Base-by-base conservation (phyloP, 768 basidiomycete species). In the Xerocomus spinulosus region DNA sequence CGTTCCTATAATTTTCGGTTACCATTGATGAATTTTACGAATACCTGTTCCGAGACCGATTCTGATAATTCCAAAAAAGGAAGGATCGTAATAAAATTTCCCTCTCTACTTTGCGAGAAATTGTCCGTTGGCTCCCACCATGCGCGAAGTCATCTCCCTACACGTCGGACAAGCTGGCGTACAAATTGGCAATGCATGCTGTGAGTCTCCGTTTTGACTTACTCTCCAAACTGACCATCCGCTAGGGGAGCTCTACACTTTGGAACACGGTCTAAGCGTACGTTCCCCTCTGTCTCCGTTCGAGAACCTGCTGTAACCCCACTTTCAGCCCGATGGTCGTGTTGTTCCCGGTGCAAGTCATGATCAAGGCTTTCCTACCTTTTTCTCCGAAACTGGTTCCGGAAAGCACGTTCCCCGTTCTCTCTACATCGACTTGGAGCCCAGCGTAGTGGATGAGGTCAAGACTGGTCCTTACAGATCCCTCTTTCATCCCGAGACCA, bases 91-190 rank as follows among this genome's bases (percentile, higher is more conserved):
- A 57, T 38, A 60, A 65, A 55, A 38, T 66, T 66, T 59, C 48
- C 43, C 53, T 48, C n/a, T n/a, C n/a, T n/a, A n/a, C n/a, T n/a
- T n/a, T n/a, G n/a, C n/a, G n/a, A n/a, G n/a, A n/a, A n/a, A n/a
- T n/a, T n/a, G n/a, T n/a, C n/a, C 23, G 26, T 40, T 49, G 43
- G 55, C 32, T 50, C 42, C 45, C 25, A 66, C 42, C 68, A 89
- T 90, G 87, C 85, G 87, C 71, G 87, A 90, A 84, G 92, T 96
- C 66, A 94, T 96, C 72, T 94, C 91, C 66, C 73, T 96, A 57
- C 92, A 96, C 66, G 91, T 96, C 62, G 94, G 94, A 56, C 95
- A 99, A 77, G 95, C 95, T 68, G 92, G 92, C 77, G 83, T 91
- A 50, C 87, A 91, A 69, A 90, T 90, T 55, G 87, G 87, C 60